phyloP scores from a whole-genome alignment of 2,329 filamentous ascomycete genomes.

The Alternaria arborescens region DNA sequence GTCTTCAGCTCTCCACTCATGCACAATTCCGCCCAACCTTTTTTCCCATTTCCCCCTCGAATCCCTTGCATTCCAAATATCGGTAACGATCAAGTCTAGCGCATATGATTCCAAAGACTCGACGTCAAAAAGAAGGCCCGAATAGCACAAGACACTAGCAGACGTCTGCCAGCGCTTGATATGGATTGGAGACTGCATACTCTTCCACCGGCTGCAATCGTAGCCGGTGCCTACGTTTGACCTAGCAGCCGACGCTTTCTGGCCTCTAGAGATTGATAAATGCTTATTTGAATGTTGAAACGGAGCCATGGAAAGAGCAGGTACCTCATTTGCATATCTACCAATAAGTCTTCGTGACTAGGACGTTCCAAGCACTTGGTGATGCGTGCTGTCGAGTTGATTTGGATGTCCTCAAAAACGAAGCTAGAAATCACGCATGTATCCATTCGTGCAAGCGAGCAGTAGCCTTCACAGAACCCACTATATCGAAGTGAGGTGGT shows the following conservation, averaged over 20 bases:
- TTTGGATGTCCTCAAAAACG: background rate
- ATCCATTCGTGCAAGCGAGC: background rate
- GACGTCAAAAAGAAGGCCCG: conserved; percentile 4
- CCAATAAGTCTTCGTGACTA: background rate
- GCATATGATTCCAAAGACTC: background rate
- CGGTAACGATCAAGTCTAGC: background rate
- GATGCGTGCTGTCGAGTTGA: background rate
- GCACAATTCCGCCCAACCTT: background rate
- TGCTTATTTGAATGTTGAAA: background rate
- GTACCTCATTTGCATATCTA: background rate
- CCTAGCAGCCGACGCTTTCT: background rate
- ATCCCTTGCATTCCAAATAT: background rate
- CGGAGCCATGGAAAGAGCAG: background rate
- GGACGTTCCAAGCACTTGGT: background rate
- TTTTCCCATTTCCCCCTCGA: no score
- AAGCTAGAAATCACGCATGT: background rate
- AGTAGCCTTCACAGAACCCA: background rate
- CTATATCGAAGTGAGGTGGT: background rate
- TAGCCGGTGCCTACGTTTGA: background rate
- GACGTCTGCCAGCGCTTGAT: background rate
- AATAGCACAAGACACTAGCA: background rate
- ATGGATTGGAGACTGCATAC: background rate
- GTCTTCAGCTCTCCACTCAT: background rate
- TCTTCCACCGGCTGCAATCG: background rate
- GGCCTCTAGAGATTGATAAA: background rate